Conservation (phyloP, 2,329 filamentous ascomycete species). For the Aspergillus oerlinghausenensis region DNA sequence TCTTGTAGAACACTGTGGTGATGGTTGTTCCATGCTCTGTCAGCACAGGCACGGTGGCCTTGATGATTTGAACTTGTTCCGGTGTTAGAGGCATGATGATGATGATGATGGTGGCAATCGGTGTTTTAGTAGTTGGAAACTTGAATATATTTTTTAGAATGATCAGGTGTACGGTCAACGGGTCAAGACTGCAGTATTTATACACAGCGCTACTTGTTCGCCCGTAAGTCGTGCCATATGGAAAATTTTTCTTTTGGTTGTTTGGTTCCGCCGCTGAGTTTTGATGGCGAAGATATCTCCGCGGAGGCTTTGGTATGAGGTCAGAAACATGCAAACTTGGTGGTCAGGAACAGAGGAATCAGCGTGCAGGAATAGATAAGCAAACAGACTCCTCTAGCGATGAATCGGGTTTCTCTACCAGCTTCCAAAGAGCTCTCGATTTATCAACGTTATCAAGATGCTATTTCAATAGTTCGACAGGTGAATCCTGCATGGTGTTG, state of each 20-base stretch:
- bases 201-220: not conserved
- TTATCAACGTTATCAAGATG: not conserved
- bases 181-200: not conserved
- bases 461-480: not conserved
- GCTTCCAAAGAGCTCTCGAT: not conserved
- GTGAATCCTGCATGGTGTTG: not conserved
- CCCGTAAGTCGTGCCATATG: not conserved
- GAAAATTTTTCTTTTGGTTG: not conserved
- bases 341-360: not conserved
- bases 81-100: conserved; percentile 44
- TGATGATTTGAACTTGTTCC: conserved; percentile 58
- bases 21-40: conserved; percentile 61
- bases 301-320: not conserved
- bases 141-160: not conserved
- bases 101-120: not conserved
- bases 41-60: conserved; percentile 62
- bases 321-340: not conserved
- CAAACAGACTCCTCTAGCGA: not conserved
- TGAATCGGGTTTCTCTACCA: not conserved
- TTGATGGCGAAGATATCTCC: not conserved
- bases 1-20: conserved; percentile 62
- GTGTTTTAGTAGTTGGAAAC: not conserved
- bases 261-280: not conserved
- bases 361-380: not conserved
- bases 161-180: not conserved